phyloP scores from a whole-genome alignment of 768 basidiomycete genomes.

The Mycena sanguinolenta region DNA sequence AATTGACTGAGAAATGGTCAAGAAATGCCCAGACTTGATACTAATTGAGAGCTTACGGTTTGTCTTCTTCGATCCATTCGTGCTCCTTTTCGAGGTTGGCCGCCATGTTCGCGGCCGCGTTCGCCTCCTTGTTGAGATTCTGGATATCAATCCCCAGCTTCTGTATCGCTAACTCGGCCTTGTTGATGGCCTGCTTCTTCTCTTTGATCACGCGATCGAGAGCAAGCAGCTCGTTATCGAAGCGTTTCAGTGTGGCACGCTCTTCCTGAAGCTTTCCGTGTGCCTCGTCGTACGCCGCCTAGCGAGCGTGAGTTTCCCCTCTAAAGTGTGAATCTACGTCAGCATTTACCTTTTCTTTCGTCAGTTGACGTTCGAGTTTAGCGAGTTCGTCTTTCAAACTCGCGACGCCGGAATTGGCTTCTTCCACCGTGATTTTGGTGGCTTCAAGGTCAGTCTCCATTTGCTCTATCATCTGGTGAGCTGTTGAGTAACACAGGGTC shows the following conservation, averaged over 20 bases:
- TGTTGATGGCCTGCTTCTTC: constrained; percentile 78
- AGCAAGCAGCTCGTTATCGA: constrained; percentile 89
- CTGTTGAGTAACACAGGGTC: not conserved
- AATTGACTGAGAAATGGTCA: constrained; percentile 70
- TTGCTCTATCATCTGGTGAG: constrained; percentile 69
- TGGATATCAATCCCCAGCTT: constrained; percentile 80
- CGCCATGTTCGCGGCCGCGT: constrained; percentile 63
- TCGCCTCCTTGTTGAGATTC: constrained; percentile 73
- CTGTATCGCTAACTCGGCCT: constrained; percentile 75
- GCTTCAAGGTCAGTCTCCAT: constrained; percentile 78
- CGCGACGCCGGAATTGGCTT: constrained; percentile 60
- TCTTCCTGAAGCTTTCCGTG: constrained; percentile 85
- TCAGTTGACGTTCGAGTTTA: constrained; percentile 66
- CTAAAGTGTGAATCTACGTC: not conserved
- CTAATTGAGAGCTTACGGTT: constrained; percentile 66
- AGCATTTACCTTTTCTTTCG: constrained; percentile 56
- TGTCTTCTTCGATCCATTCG: constrained; percentile 92
- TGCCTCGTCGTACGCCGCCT: constrained; percentile 74
- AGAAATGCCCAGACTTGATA: not conserved
- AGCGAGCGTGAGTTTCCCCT: constrained; percentile 5
- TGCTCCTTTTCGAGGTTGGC: constrained; percentile 83
- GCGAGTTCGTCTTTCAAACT: constrained; percentile 74
- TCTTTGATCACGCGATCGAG: constrained; percentile 86
- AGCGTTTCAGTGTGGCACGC: constrained; percentile 87
- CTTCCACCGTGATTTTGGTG: constrained; percentile 58